Conservation (phyloP, 495 filamentous ascomycete genomes). For the Neurospora sp. region DNA sequence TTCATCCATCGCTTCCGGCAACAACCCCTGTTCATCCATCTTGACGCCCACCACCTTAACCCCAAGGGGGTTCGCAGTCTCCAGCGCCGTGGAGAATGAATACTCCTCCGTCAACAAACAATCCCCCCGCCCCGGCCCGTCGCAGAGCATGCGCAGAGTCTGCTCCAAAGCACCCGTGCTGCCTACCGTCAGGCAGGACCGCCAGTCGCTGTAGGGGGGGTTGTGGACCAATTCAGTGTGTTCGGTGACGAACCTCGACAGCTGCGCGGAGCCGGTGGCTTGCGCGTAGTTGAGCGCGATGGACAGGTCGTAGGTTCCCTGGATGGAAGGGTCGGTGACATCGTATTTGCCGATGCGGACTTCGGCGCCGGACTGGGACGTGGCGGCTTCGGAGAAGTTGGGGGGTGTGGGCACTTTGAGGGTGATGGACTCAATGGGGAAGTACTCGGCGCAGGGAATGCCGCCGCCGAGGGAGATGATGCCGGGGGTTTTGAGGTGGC, state of each 20-base stretch:
- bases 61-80: constrained; percentile 71
- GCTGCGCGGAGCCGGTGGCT: constrained; percentile 71
- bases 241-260: constrained; percentile 82
- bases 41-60: constrained; percentile 58
- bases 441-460: constrained; percentile 78
- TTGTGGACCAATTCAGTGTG: constrained; percentile 75
- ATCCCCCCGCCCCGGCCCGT: constrained; percentile 50
- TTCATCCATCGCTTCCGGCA: constrained; percentile 55
- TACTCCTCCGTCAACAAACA: constrained; percentile 75
- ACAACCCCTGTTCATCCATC: constrained; percentile 70
- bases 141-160: constrained; percentile 64
- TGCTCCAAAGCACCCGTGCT: constrained; percentile 71
- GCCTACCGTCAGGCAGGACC: constrained; percentile 61
- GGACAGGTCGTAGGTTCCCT: constrained; percentile 50
- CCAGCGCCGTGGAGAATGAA: constrained; percentile 72
- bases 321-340: constrained; percentile 39
- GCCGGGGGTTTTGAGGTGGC: constrained; percentile 57
- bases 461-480: constrained; percentile 86
- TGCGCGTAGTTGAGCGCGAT: constrained; percentile 88
- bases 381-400: constrained; percentile 59
- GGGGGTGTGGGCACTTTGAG: constrained; percentile 30
- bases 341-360: constrained; percentile 73
- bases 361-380: constrained; percentile 39
- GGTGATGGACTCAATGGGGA: constrained; percentile 47
- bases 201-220: constrained; percentile 80